These are phyloP conservation scores for Venturia asperata DNA, from an alignment of 2,329 filamentous ascomycete genomes.

Conservation along the genomic window DNA sequence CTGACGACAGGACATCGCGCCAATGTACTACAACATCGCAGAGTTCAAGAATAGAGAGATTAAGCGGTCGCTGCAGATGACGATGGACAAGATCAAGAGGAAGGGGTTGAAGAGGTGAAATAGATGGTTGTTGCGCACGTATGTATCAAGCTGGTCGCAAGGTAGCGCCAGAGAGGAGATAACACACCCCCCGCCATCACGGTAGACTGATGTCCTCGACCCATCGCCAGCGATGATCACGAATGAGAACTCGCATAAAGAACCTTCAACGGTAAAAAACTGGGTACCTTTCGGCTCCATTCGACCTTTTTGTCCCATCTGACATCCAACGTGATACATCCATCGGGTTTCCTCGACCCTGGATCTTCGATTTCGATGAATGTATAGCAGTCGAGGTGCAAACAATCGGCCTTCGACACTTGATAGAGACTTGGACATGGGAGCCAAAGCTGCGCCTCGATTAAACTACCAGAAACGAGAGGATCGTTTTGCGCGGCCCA, in stretches of 20 bases:
- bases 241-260: background rate
- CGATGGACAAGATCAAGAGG: constrained; percentile 48
- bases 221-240: background rate
- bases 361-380: too few species aligned
- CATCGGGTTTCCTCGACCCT: too few species aligned
- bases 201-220: background rate
- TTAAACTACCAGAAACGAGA: too few species aligned
- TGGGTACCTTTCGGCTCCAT: background rate
- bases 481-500: too few species aligned
- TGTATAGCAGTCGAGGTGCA: too few species aligned
- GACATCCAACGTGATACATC: background rate
- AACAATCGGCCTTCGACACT: too few species aligned
- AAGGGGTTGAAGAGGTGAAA: constrained; percentile 33
- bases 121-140: background rate
- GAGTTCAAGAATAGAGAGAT: constrained; percentile 81
- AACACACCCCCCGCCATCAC: background rate
- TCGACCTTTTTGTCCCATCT: background rate
- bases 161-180: background rate
- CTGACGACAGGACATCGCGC: constrained; percentile 71
- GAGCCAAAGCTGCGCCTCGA: too few species aligned
- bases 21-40: constrained; percentile 81
- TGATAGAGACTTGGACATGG: too few species aligned
- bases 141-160: background rate
- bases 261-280: background rate
- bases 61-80: constrained; percentile 55